Evolutionary conservation across 2,329 filamentous ascomycete genomes (phyloP), one percentile per base, ranked within the genome.

Genomic region (Cercospora nicotianae): DNA sequence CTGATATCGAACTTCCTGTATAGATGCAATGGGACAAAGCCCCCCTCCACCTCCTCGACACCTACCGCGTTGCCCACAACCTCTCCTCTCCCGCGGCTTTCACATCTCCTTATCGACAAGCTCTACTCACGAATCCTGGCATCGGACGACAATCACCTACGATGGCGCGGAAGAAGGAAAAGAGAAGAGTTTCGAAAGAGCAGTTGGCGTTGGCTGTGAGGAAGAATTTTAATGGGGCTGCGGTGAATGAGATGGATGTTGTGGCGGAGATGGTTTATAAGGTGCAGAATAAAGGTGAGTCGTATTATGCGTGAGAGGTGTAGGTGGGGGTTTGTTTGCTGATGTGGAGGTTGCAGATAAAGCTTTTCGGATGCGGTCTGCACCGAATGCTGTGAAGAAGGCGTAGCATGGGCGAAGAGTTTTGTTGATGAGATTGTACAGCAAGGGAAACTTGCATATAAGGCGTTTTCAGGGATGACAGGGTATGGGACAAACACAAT

Each of bases 211-310:
- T 88, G 72, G 85, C 87, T 1, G 90, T 94, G 60, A 85, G 91
- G 71, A 94, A 93, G 78, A 91, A 95, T 80, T 95, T 95, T 81
- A 95, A 95, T 77, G 88, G 87, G 36, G 84, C 91, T 72, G 90
- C 90, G 16, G 87, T 94, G 48, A 90, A 89, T 71, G 92, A 96
- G 81, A 93, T 90, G 76, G 92, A 95, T 74, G 89, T 93, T 72
- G 90, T 95, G 66, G 90, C 94, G 66, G 90, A 91, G 71, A 88
- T 93, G 77, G 83, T 93, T 69, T 91, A 92, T 83, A 91, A 89
- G 76, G 85, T 91, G 31, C 84, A 85, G 75, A 86, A 85, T 71
- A 83, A 88, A 69, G 86, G 87, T 80, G 81, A 77, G 76, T 74
- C 16, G 8, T 23, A n/a, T 28, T 8, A 28, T 16, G 28, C 3